Conservation (phyloP, 257 asterid genomes). For the Plantago ovata region DNA sequence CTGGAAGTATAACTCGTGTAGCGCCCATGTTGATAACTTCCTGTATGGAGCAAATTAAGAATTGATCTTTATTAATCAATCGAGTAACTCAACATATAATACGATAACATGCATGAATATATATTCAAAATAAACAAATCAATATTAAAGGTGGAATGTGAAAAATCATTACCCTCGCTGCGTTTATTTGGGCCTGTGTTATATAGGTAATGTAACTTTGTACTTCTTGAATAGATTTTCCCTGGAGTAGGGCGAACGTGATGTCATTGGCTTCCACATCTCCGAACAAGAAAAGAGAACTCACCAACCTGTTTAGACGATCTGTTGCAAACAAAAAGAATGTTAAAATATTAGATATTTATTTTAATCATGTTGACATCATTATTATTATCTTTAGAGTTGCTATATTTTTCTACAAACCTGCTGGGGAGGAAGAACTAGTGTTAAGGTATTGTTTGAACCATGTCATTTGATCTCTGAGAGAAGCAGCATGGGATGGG, state of each 20-base stretch:
- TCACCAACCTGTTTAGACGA: background rate
- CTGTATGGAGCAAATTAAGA: background rate
- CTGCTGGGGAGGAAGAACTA: background rate
- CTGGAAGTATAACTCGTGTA: slow-evolving; percentile 11
- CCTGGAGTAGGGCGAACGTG: slow-evolving; percentile 10
- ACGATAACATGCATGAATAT: no score
- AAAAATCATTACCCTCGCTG: slow-evolving; percentile 13
- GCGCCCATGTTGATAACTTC: slow-evolving; percentile 21
- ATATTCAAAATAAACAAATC: no score
- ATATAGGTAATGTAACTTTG: slow-evolving; percentile 10
- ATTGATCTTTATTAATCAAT: no score
- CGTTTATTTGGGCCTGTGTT: slow-evolving; percentile 10
- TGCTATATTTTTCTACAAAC: background rate
- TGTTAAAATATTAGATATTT: background rate
- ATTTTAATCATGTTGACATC: no score
- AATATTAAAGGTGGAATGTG: no score
- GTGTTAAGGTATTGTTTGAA: slow-evolving; percentile 13
- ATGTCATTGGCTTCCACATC: slow-evolving; percentile 5
- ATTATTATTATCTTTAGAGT: no score
- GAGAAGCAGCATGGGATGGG: slow-evolving; percentile 6
- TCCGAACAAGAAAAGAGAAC: slow-evolving; percentile 16
- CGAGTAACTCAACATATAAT: no score
- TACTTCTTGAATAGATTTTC: no score
- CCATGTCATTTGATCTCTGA: slow-evolving; percentile 20
- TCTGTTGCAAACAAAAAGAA: background rate